These are phyloP conservation scores for Vigna mungo DNA, from an alignment of 306 rosid genomes.

Conservation along the genomic window DNA sequence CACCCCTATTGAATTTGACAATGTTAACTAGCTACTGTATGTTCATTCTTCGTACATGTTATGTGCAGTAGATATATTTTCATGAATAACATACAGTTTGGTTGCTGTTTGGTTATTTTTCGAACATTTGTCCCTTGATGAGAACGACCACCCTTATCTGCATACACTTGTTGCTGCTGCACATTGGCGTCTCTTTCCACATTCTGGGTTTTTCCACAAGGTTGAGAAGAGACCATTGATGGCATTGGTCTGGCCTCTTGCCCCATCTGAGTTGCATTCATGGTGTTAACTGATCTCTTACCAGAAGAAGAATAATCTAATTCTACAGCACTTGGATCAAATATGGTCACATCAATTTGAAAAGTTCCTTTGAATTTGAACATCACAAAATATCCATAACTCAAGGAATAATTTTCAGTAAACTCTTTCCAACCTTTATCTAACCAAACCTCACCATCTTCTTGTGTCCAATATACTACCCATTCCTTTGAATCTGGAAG, in stretches of 20 bases:
- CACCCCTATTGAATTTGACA: neutral
- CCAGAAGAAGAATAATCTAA: neutral
- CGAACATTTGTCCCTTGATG: neutral
- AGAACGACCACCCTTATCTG: neutral
- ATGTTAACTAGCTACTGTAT: neutral
- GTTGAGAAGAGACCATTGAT: neutral
- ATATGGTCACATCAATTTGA: neutral
- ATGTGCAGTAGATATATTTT: neutral
- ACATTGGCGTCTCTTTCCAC: neutral
- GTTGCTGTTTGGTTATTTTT: neutral
- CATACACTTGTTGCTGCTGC: neutral
- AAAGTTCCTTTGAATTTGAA: conserved; percentile 15
- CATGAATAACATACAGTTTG: neutral
- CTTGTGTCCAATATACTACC: conserved; percentile 32
- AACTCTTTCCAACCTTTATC: conserved; percentile 35
- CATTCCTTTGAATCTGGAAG: conserved; percentile 41
- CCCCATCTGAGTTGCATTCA: neutral
- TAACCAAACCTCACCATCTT: conserved; percentile 11
- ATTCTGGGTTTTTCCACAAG: neutral
- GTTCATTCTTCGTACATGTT: neutral
- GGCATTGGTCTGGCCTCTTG: conserved; percentile 34
- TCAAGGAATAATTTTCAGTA: neutral
- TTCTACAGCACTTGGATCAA: neutral
- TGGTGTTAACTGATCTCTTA: neutral
- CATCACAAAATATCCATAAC: neutral